Percentiles rank a stretch among this genome's conserved stretches.
Evolutionary conservation across 129 eudicot genomes (phyloP).

Genomic region (Flaveria sonorensis): DNA sequence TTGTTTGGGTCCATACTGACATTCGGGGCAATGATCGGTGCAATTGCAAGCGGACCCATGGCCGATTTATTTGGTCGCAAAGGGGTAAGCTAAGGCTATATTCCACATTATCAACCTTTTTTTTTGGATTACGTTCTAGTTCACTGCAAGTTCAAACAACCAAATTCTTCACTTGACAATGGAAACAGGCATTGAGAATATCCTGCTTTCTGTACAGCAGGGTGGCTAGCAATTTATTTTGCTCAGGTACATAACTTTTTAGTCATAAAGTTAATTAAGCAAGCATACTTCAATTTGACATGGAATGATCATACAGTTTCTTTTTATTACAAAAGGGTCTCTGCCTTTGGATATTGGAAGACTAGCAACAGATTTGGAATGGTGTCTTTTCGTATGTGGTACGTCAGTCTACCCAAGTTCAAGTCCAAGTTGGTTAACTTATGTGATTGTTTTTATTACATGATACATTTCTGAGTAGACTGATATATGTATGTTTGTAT

Average conservation of each 20-base stretch:
- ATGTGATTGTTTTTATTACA: not conserved
- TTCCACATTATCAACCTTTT: slow-evolving; percentile 18
- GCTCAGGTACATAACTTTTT: slow-evolving; percentile 58
- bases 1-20: slow-evolving; percentile 90
- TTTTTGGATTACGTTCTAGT: slow-evolving; percentile 4
- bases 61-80: slow-evolving; percentile 87
- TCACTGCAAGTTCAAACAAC: slow-evolving; percentile 13
- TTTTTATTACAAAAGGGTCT: slow-evolving; percentile 37
- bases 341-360: slow-evolving; percentile 76
- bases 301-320: not conserved
- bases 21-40: slow-evolving; percentile 97
- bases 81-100: slow-evolving; percentile 60
- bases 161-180: slow-evolving; percentile 31
- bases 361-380: slow-evolving; percentile 91
- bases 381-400: slow-evolving; percentile 97
- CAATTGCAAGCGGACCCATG: slow-evolving; percentile 80
- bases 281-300: slow-evolving; percentile 13
- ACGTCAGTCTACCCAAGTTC: slow-evolving; percentile 22
- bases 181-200: slow-evolving; percentile 73
- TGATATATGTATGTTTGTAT: slow-evolving; percentile 13
- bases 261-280: not conserved
- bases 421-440: slow-evolving; percentile 13
- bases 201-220: slow-evolving; percentile 75
- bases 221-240: slow-evolving; percentile 90
- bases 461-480: not conserved